These are phyloP conservation scores for Umbelopsis vinacea DNA, from an alignment of 192 early-diverging fungal species.

Conservation along the genomic window DNA sequence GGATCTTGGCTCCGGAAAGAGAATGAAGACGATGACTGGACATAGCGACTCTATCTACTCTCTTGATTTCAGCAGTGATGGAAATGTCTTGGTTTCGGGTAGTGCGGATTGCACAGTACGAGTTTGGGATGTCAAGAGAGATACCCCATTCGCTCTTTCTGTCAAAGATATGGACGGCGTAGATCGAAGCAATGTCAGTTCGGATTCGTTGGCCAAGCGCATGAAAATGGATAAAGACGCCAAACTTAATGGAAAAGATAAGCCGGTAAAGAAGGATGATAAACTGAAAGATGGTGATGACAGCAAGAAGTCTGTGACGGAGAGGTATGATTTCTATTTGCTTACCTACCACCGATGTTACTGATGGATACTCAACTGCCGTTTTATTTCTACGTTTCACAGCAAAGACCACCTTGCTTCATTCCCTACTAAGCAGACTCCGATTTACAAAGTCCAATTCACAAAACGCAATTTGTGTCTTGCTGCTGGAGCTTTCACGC, in stretches of 20 bases:
- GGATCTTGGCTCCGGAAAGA: constrained; percentile 87
- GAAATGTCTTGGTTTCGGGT: constrained; percentile 80
- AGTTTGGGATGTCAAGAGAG: constrained; percentile 84
- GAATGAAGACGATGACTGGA: constrained; percentile 83
- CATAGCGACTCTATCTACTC: constrained; percentile 86
- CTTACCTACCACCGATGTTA: background rate
- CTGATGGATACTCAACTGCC: background rate
- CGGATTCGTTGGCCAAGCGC: constrained; percentile 13
- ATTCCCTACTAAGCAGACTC: constrained; percentile 91
- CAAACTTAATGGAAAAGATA: constrained; percentile 22
- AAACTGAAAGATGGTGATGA: constrained; percentile 26
- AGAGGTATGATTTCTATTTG: constrained; percentile 33
- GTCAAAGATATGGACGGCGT: constrained; percentile 16
- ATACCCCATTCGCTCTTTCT: constrained; percentile 27
- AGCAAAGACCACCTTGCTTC: constrained; percentile 65
- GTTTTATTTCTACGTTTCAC: background rate
- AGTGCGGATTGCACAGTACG: constrained; percentile 89
- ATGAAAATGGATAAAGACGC: constrained; percentile 21
- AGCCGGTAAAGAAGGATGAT: constrained; percentile 9
- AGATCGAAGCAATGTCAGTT: background rate
- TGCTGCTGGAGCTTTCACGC: constrained; percentile 77
- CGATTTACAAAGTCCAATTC: constrained; percentile 84
- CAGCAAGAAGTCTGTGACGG: constrained; percentile 33
- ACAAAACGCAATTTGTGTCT: constrained; percentile 86
- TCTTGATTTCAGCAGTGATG: constrained; percentile 84